Percentiles rank a stretch among this genome's conserved stretches.
Evolutionary conservation across 2,329 filamentous ascomycete species (phyloP).

Genomic region (Colletotrichum sansevieriae): DNA sequence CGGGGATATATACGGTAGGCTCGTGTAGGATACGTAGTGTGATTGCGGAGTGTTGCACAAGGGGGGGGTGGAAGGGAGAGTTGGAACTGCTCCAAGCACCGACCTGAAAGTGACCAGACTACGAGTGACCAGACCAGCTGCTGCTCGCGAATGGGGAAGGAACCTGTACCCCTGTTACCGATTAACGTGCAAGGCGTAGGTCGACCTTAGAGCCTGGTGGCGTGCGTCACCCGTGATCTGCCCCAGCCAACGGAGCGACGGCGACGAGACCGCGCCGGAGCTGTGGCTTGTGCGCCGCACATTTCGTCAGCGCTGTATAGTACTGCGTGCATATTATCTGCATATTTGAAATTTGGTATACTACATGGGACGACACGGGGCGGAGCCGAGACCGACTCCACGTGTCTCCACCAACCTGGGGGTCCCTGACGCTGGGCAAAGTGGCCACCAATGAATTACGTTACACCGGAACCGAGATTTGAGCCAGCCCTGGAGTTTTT

Average conservation of each 20-base stretch:
- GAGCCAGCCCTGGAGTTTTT: background rate
- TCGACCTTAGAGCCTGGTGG: constrained; percentile 35
- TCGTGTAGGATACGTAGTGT: constrained; percentile 37
- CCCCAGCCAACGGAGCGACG: constrained; percentile 29
- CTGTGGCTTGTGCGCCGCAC: constrained; percentile 20
- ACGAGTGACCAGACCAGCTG: constrained; percentile 17
- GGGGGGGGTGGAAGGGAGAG: constrained; percentile 32
- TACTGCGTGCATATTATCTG: constrained; percentile 24
- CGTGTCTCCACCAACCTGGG: constrained; percentile 11
- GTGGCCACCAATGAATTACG: constrained; percentile 21
- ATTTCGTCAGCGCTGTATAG: constrained; percentile 1
- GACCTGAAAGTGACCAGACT: constrained; percentile 24
- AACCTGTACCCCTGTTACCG: constrained; percentile 35
- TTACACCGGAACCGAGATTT: constrained; percentile 19
- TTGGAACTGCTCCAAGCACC: constrained; percentile 33
- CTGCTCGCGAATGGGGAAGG: constrained; percentile 35
- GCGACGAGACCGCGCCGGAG: constrained; percentile 25
- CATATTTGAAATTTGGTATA: constrained; percentile 32
- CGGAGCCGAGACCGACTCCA: constrained; percentile 31
- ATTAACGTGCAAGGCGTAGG: constrained; percentile 39
- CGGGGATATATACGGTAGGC: constrained; percentile 37
- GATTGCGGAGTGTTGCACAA: constrained; percentile 34
- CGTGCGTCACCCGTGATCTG: background rate
- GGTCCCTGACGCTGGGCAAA: constrained; percentile 9
- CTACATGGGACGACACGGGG: constrained; percentile 24